Evolutionary conservation across 805 yeast genomes (phyloP), one percentile per base, ranked within the genome.

Genomic region (Cyberlindnera petersonii): DNA sequence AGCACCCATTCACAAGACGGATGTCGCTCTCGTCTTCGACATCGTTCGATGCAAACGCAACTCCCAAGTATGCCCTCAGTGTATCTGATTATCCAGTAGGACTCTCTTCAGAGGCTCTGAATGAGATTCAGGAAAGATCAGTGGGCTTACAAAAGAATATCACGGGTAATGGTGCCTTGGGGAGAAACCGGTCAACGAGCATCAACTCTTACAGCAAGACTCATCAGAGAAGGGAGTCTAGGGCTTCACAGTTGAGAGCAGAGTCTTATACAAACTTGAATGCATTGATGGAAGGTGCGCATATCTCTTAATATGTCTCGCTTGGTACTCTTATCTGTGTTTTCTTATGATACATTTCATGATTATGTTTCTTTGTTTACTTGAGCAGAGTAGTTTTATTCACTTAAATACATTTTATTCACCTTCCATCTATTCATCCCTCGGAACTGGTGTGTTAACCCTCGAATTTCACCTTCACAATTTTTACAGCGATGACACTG

Each of bases 1-100:
- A 39, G n/a, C 46, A 42, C 17, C 49, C 49, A 3, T 45, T 37
- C 33, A 17, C 45, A 13, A 34, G 47, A 26, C 15, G 42, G 13
- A 31, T 35, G 40, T 40, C 44, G 9, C 14, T 40, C 4, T 22
- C 36, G 2, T 40, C 44, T 5, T 30, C 26, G 4, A 14, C 32
- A 15, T 15, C 40, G 13, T 24, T 5, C 21, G 36, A 15, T 19
- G 6, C 17, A n/a, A 32, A 22, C 28, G 11, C 22, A 2, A 42
- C 46, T 5, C 48, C 48, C 11, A 39, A 31, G n/a, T 42, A 41
- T 26, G 26, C 38, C 8, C 27, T 45, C 13, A 23, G 42, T 26
- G 16, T 45, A 9, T n/a, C 26, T 6, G 49, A 45, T 15, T 26
- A 40, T 10, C 48, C 48, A 19, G 16, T 18, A 5, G 48, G 48